These are phyloP conservation scores for Spiraea crenata DNA, from an alignment of 331 rosid species.

Conservation along the genomic window DNA sequence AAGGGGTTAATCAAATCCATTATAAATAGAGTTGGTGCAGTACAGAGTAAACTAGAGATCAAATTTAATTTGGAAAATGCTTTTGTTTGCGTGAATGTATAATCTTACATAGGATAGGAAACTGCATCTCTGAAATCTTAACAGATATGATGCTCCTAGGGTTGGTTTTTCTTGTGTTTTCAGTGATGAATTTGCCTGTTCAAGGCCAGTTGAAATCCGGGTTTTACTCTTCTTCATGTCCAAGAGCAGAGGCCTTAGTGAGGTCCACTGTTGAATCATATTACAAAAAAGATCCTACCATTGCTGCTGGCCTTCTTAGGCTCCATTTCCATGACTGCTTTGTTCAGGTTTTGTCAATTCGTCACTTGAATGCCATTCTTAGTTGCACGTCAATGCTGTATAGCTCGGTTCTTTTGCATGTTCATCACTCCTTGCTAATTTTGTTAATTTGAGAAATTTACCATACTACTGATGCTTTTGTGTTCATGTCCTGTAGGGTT, in stretches of 20 bases:
- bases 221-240: constrained; percentile 66
- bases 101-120: no score
- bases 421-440: neutral
- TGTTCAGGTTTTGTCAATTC: constrained; percentile 44
- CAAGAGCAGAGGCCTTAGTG: constrained; percentile 53
- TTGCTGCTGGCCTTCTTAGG: constrained; percentile 68
- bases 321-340: constrained; percentile 84
- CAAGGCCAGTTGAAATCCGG: constrained; percentile 51
- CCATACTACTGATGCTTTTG: neutral
- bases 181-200: constrained; percentile 33
- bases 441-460: neutral
- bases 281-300: constrained; percentile 55
- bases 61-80: no score
- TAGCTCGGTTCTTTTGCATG: neutral
- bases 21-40: constrained; percentile 31
- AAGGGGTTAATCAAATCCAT: constrained; percentile 10
- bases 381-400: no score
- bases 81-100: neutral
- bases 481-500: constrained; percentile 46
- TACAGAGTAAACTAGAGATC: constrained; percentile 14
- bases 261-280: constrained; percentile 59
- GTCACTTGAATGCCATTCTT: no score
- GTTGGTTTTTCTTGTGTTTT: constrained; percentile 30
- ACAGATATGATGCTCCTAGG: constrained; percentile 30
- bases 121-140: neutral